phyloP scores from a whole-genome alignment of 129 eudicot species.

The Flaveria robusta region DNA sequence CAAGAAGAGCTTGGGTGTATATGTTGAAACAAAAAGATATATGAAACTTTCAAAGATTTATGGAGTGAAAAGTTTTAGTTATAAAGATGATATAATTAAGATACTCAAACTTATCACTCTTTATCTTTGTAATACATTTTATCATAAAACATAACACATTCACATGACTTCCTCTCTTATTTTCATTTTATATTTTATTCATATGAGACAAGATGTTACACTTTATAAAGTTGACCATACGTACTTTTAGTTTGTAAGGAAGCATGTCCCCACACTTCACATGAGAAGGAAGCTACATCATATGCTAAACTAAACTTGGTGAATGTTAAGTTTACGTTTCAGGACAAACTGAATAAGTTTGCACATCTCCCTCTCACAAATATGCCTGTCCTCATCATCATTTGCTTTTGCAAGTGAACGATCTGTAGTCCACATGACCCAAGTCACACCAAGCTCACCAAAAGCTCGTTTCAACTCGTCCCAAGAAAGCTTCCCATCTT shows the following conservation, averaged over 20 bases:
- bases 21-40: too few relatives aligned
- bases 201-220: neutral
- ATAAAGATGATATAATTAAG: too few relatives aligned
- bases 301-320: neutral
- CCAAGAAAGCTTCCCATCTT: slow-evolving; percentile 28
- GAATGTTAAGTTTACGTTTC: slow-evolving; percentile 20
- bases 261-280: neutral
- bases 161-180: too few relatives aligned
- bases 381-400: slow-evolving; percentile 28
- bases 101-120: too few relatives aligned
- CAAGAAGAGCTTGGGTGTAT: too few relatives aligned
- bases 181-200: neutral
- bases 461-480: slow-evolving; percentile 32
- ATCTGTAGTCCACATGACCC: slow-evolving; percentile 17
- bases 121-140: too few relatives aligned
- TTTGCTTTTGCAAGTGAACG: slow-evolving; percentile 29
- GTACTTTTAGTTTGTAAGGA: neutral
- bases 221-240: too few relatives aligned
- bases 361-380: slow-evolving; percentile 20
- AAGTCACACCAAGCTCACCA: slow-evolving; percentile 29
- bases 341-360: slow-evolving; percentile 28
- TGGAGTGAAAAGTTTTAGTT: too few relatives aligned
- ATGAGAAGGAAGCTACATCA: neutral
- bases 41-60: too few relatives aligned
- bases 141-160: too few relatives aligned